Evolutionary conservation across 768 basidiomycete species (phyloP), one percentile per base, ranked within the genome.

Genomic region (Trametes punicea): DNA sequence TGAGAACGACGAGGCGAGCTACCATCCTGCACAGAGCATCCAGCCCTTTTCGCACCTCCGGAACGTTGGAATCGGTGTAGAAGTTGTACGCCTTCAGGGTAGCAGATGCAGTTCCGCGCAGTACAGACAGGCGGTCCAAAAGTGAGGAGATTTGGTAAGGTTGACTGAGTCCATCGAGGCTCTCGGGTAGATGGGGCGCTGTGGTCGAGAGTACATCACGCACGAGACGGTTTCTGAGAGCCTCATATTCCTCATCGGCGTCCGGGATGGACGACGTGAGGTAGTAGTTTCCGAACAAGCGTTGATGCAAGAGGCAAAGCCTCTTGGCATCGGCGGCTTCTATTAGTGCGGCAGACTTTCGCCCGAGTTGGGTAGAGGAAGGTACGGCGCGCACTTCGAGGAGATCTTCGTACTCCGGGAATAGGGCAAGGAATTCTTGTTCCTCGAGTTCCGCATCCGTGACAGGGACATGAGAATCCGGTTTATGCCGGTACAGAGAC

Each of bases 371-470:
- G 20, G 3, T 10, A 4, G 48, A 27, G 3, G 44, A 3, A 13
- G 30, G 46, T 2, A 44, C n/a, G 3, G 38, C 18, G 11, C 58
- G 42, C 20, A 65, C 61, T 30, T 78, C 74, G 15, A 85, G 68
- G 23, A 70, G 75, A 52, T 87, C 81, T 29, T 87, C 88, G 62
- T 85, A 96, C 10, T 83, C 83, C 11, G 97, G 97, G 71, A 99
- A 99, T 26, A 98, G 69, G 5, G 81, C 73, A 41, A 85, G 71
- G 64, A 98, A 92, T 62, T 98, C 97, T 59, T 78, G 77, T 68
- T 89, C 90, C 66, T 97, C 93, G 33, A 81, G 66, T 64, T 93
- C 88, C 4, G 81, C 82, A 56, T 95, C 94, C 11, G 78, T 80
- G 9, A 77, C 69, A 26, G 77, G 77, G 26, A 78, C 73, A 44